Evolutionary conservation across 2,329 filamentous ascomycete species (phyloP), one percentile per base, ranked within the genome.

Genomic region (Chrysosporium keratinophilum): DNA sequence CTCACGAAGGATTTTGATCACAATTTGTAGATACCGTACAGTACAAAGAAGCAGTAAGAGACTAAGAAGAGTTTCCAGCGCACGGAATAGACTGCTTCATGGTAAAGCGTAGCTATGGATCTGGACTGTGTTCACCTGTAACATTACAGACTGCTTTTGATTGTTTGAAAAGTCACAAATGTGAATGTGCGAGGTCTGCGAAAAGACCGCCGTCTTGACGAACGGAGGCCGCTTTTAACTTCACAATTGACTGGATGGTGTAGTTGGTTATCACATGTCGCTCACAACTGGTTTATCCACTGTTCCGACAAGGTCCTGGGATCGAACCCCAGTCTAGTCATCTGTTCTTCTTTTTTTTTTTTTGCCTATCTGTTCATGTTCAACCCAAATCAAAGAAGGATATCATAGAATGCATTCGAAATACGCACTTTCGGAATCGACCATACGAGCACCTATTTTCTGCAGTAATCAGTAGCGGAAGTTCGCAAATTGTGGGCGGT

Each of bases 191-290:
- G 23, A 28, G 12, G 37, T 14, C 15, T 12, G 12, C 12, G 37
- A 12, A 40, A 5, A 17, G 3, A 4, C 3, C 11, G 11, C 37
- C 37, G 15, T 40, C 37, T 17, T 40, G 37, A 40, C 15, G 37
- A 40, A 17, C 37, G 37, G 37, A 12, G 37, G 3, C 12, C 37
- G 3, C 4, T 40, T 40, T 40, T 17, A 14, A 40, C 12, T 17
- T 40, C 40, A 20, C 19, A 42, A 50, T 12, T 52, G 54, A 42
- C 54, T 56, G 54, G 54, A 53, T 56, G 54, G 54, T 56, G 54
- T 56, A 56, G 54, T 56, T 56, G 54, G 54, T 56, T 56, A 56
- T 56, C 54, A 56, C 54, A 45, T 56, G 53, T 56, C 54, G 54
- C 20, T 56, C 54, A 56, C 50, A 54, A 37, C 15, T 46, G 43